phyloP scores from a whole-genome alignment of 257 asterid species.

The Solanum commersonii region DNA sequence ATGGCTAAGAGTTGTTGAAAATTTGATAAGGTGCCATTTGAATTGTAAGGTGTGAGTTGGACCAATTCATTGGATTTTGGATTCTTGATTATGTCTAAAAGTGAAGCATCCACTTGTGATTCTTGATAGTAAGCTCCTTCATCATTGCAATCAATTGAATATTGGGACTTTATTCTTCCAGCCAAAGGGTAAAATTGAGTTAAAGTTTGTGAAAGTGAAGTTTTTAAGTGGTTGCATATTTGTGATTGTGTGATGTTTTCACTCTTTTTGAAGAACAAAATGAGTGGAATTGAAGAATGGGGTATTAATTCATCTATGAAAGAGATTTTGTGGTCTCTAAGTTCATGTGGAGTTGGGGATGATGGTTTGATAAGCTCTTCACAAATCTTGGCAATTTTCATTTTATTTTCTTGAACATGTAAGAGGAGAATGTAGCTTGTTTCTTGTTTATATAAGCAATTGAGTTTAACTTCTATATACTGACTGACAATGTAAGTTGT shows the following conservation, averaged over 20 bases:
- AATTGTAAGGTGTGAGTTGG: constrained; percentile 28
- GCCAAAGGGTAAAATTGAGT: constrained; percentile 51
- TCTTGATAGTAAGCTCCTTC: constrained; percentile 31
- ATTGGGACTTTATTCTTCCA: constrained; percentile 45
- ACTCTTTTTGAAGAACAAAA: constrained; percentile 27
- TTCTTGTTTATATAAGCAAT: too few relatives aligned
- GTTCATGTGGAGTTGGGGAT: constrained; percentile 36
- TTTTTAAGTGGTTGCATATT: constrained; percentile 21
- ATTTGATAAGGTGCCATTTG: constrained; percentile 15
- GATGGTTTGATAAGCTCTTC: constrained; percentile 37
- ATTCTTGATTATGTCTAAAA: constrained; percentile 11
- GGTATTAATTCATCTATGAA: constrained; percentile 50
- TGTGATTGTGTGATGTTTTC: constrained; percentile 4
- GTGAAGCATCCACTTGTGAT: constrained; percentile 16
- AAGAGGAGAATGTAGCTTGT: background rate
- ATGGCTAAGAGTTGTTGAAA: constrained; percentile 31
- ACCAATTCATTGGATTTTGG: constrained; percentile 16
- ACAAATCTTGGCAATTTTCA: constrained; percentile 28
- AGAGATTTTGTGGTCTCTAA: constrained; percentile 34
- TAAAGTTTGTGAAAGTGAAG: constrained; percentile 32
- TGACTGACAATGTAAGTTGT: too few relatives aligned
- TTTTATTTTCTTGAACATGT: background rate
- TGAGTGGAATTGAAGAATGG: constrained; percentile 38
- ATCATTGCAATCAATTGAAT: constrained; percentile 42
- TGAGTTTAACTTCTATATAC: too few relatives aligned